Conservation (phyloP, 192 early-diverging fungal genomes). For the Chytriomyces hyalinus region DNA sequence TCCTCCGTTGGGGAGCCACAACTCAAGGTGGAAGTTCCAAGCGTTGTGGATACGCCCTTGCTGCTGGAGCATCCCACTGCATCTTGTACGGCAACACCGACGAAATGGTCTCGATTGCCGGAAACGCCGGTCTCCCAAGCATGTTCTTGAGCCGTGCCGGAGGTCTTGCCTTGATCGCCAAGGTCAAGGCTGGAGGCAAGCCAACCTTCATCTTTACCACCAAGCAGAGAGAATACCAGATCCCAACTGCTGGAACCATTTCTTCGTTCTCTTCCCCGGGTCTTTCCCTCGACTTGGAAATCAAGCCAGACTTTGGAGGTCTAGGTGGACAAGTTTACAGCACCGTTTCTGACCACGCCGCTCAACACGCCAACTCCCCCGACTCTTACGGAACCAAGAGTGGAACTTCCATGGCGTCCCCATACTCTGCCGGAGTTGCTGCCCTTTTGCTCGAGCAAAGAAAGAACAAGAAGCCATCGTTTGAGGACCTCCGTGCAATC, state of each 20-base stretch:
- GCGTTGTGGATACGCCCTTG: conserved; percentile 13
- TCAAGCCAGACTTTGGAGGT: neutral
- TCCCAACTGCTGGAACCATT: neutral
- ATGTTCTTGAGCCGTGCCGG: neutral
- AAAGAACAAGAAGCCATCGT: conserved; percentile 4
- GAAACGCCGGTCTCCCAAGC: neutral
- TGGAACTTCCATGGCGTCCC: conserved; percentile 71
- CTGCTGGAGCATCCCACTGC: conserved; percentile 13
- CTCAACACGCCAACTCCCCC: neutral
- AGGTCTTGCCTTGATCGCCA: neutral
- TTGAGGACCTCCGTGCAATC: conserved; percentile 7
- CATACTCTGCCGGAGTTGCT: conserved; percentile 58
- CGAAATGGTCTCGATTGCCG: neutral
- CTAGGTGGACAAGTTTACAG: neutral
- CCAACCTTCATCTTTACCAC: conserved; percentile 6
- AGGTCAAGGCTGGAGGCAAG: conserved; percentile 9
- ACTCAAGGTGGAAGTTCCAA: neutral
- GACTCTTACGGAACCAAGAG: conserved; percentile 31
- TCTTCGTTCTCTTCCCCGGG: neutral
- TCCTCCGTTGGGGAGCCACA: conserved; percentile 18
- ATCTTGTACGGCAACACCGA: conserved; percentile 18
- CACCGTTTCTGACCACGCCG: conserved; percentile 4
- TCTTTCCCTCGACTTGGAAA: neutral
- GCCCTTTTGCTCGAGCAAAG: conserved; percentile 46
- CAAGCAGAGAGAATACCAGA: neutral